Percentiles rank a stretch among this genome's conserved stretches.
Conservation (phyloP, 2,329 filamentous ascomycete species). For the Ilyonectria sp. region DNA sequence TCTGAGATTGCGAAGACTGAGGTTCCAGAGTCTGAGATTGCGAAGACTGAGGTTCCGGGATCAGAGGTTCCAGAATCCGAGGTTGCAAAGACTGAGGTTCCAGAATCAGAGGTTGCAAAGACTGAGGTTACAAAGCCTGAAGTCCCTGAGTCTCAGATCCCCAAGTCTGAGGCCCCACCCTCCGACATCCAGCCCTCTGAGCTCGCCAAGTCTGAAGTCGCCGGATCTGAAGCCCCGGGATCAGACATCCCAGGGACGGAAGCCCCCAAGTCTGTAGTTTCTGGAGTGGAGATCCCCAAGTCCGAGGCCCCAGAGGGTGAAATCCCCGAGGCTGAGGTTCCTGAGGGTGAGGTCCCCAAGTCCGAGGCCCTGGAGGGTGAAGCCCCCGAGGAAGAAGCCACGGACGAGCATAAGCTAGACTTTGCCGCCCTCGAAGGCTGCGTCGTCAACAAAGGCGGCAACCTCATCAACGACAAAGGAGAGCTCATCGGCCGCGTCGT, state of each 20-base stretch:
- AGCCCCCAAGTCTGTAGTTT: too few relatives aligned
- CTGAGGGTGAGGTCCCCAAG: neutral
- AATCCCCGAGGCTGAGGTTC: slow-evolving; percentile 32
- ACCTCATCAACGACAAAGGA: slow-evolving; percentile 68
- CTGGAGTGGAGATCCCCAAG: neutral
- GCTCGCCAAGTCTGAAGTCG: too few relatives aligned
- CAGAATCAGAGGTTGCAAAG: slow-evolving; percentile 15
- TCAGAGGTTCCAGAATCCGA: slow-evolving; percentile 25
- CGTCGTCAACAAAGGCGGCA: slow-evolving; percentile 73
- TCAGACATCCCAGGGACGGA: slow-evolving; percentile 45
- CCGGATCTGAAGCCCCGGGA: slow-evolving; percentile 54
- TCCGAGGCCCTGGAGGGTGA: slow-evolving; percentile 44
- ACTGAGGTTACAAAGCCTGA: slow-evolving; percentile 15
- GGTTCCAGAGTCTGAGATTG: slow-evolving; percentile 37
- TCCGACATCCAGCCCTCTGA: slow-evolving; percentile 1
- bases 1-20: slow-evolving; percentile 46
- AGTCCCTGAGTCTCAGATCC: slow-evolving; percentile 3
- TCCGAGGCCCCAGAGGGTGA: slow-evolving; percentile 49
- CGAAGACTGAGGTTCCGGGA: slow-evolving; percentile 38
- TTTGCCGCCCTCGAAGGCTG: slow-evolving; percentile 66
- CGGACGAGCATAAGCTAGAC: slow-evolving; percentile 53
- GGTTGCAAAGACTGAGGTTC: slow-evolving; percentile 46
- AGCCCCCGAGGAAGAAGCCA: slow-evolving; percentile 54
- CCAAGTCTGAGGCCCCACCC: slow-evolving; percentile 8
- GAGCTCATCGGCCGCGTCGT: slow-evolving; percentile 73